Conservation (phyloP, 2,329 filamentous ascomycete species). For the Sphaerostilbella broomeana region DNA sequence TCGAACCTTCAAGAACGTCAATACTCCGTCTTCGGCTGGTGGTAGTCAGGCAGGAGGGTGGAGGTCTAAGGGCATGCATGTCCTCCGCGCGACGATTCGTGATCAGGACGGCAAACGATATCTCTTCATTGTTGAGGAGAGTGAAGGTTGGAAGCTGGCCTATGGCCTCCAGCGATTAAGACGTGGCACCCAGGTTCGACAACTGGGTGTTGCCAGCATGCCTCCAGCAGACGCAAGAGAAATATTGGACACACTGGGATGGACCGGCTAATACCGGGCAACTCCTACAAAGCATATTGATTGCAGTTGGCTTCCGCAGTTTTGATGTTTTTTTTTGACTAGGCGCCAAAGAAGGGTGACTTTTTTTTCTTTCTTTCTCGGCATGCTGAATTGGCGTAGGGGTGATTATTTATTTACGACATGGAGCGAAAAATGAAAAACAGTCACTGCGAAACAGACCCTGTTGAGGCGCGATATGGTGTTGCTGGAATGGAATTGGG, state of each 20-base stretch:
- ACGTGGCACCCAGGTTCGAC: constrained; percentile 52
- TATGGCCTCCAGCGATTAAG: constrained; percentile 54
- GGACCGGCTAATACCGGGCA: constrained; percentile 32
- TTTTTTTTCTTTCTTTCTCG: too few relatives aligned
- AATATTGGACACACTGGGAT: constrained; percentile 54
- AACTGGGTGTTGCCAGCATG: constrained; percentile 53
- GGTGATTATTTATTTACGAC: too few relatives aligned
- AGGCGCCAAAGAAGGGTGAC: too few relatives aligned
- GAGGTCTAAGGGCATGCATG: constrained; percentile 50
- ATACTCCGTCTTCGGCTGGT: constrained; percentile 31
- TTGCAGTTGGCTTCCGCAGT: too few relatives aligned
- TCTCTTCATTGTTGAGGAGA: constrained; percentile 57
- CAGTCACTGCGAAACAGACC: too few relatives aligned
- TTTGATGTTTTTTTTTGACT: too few relatives aligned
- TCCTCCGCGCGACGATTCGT: constrained; percentile 56
- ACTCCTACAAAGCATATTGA: too few relatives aligned
- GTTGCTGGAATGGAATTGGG: constrained; percentile 23
- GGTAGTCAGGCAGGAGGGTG: constrained; percentile 46
- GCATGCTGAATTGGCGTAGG: too few relatives aligned
- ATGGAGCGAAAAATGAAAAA: neutral
- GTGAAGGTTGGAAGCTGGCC: constrained; percentile 63
- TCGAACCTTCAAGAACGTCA: constrained; percentile 37
- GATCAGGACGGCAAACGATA: constrained; percentile 62
- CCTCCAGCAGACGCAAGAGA: constrained; percentile 46
- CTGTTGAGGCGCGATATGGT: too few relatives aligned